A percentile compares a stretch with the other conserved stretches of the same genome.
These are phyloP conservation scores for Rhizomucor pusillus DNA, from an alignment of 371 early-diverging fungal genomes.

Conservation along the genomic window DNA sequence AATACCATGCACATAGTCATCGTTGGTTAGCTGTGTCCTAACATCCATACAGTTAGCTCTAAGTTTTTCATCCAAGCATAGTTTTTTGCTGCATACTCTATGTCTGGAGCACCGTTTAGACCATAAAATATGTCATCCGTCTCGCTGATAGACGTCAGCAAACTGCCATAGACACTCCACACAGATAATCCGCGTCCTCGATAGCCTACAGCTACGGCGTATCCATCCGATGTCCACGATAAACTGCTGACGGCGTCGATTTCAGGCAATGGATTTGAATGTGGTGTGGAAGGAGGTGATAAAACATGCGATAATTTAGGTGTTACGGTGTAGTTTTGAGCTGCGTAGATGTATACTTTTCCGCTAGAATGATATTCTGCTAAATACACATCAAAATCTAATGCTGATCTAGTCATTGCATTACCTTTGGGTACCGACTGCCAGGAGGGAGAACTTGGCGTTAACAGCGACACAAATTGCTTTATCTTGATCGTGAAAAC, in stretches of 20 bases:
- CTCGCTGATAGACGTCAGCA: conserved; percentile 58
- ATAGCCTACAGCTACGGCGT: conserved; percentile 74
- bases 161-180: conserved; percentile 79
- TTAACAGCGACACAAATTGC: conserved; percentile 45
- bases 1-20: conserved; percentile 59
- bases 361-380: conserved; percentile 19
- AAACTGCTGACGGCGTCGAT: conserved; percentile 29
- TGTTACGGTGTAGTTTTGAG: conserved; percentile 25
- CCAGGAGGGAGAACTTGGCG: conserved; percentile 43
- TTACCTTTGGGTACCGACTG: conserved; percentile 43
- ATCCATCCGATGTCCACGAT: conserved; percentile 78
- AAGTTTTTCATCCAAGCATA: not conserved
- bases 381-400: not conserved
- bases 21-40: conserved; percentile 32
- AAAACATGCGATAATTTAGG: conserved; percentile 35
- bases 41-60: not conserved
- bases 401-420: not conserved
- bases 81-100: conserved; percentile 2
- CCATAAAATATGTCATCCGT: conserved; percentile 31
- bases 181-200: conserved; percentile 59
- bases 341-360: conserved; percentile 37
- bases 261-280: not conserved
- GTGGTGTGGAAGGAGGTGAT: conserved; percentile 4
- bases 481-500: conserved; percentile 32
- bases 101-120: conserved; percentile 9